Conservation (phyloP, 1,139 yeast genomes). For the Nakaseomyces glabratus region DNA sequence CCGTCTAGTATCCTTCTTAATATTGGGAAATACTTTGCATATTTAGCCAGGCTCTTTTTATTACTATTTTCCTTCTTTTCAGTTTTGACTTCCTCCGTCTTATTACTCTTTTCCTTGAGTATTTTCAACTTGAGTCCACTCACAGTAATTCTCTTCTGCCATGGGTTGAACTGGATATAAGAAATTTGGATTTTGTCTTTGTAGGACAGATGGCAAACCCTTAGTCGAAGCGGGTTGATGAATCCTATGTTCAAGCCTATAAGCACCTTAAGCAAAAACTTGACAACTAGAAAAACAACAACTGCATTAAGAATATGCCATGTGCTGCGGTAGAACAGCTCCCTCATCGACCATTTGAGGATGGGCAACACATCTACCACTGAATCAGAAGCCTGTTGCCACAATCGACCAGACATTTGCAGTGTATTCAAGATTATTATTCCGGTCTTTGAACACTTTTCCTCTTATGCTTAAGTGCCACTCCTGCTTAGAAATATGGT, state of each 20-base stretch:
- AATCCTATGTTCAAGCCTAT: conserved; percentile 10
- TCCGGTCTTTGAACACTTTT: no score
- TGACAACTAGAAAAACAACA: conserved; percentile 8
- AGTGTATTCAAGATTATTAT: no score
- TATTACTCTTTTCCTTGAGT: conserved; percentile 2
- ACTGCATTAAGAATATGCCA: no score
- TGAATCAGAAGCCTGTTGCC: no score
- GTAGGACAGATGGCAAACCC: conserved; percentile 12
- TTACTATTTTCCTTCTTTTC: background rate
- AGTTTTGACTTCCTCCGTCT: background rate
- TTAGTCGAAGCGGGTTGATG: conserved; percentile 18
- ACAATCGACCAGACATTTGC: no score
- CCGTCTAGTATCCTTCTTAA: conserved; percentile 4
- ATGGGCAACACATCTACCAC: no score
- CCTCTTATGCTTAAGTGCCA: no score
- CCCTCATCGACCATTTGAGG: no score
- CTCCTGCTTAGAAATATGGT: no score
- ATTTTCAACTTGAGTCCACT: conserved; percentile 12
- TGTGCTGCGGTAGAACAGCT: no score
- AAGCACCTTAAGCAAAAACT: conserved; percentile 4
- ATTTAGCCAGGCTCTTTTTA: background rate
- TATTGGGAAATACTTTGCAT: background rate
- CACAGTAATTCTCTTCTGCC: conserved; percentile 15
- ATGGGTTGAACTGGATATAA: conserved; percentile 16
- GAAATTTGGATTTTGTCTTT: conserved; percentile 14